Percentiles rank a stretch among this genome's conserved stretches.
phyloP scores from a whole-genome alignment of 2,329 filamentous ascomycete genomes.

The Geoglossum cookeanum region DNA sequence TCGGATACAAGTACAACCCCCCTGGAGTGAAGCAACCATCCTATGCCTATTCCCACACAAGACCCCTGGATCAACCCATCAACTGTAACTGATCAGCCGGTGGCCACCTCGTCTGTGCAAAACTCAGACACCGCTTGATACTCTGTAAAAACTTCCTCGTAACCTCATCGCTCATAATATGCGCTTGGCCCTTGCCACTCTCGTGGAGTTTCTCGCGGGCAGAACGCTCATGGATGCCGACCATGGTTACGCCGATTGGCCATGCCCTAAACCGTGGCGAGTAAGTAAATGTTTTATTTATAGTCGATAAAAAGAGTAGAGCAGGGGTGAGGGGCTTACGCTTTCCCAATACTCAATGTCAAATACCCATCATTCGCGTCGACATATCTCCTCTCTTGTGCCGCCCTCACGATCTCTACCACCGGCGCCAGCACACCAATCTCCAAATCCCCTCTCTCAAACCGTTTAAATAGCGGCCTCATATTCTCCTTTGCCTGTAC shows the following conservation, averaged over 20 bases:
- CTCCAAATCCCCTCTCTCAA: conserved; percentile 65
- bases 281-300: neutral
- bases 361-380: conserved; percentile 94
- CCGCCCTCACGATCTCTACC: conserved; percentile 77
- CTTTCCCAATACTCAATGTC: conserved; percentile 81
- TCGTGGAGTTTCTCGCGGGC: conserved; percentile 90
- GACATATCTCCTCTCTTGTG: conserved; percentile 81
- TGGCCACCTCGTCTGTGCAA: conserved; percentile 92
- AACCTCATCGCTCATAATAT: conserved; percentile 93
- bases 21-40: too few species aligned
- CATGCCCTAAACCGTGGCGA: conserved; percentile 41
- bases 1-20: too few species aligned
- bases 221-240: conserved; percentile 94
- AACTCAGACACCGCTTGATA: conserved; percentile 90
- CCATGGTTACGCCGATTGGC: conserved; percentile 99
- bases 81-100: conserved; percentile 81
- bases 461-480: conserved; percentile 71
- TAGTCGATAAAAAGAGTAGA: neutral
- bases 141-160: conserved; percentile 94
- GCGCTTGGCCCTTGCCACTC: conserved; percentile 54
- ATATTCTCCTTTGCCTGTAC: conserved; percentile 73
- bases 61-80: conserved; percentile 61
- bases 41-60: too few species aligned
- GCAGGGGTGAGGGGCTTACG: conserved; percentile 22
- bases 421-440: conserved; percentile 64